These are phyloP conservation scores for Leptosphaerulina australis DNA, from an alignment of 2,329 filamentous ascomycete species.

Conservation along the genomic window DNA sequence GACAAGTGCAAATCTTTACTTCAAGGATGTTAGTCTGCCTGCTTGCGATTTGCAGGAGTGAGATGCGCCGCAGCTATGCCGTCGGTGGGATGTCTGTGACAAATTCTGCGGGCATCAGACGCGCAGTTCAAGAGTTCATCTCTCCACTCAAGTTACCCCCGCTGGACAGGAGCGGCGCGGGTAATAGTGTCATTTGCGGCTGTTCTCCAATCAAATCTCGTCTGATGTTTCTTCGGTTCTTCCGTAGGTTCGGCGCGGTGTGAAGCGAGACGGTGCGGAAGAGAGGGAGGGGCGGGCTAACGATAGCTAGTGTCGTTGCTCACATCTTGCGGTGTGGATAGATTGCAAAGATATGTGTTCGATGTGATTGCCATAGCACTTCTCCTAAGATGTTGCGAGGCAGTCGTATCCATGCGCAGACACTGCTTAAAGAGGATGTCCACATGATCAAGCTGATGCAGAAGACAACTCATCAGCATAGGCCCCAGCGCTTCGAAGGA, in stretches of 20 bases:
- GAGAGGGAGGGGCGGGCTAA: constrained; percentile 10
- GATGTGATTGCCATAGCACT: constrained; percentile 6
- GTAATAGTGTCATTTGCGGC: constrained; percentile 22
- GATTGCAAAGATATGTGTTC: constrained; percentile 15
- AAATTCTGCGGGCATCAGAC: background rate
- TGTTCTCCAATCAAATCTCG: constrained; percentile 22
- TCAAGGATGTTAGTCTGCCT: constrained; percentile 5
- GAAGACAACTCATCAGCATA: constrained; percentile 9
- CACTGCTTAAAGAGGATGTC: constrained; percentile 4
- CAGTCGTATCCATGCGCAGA: constrained; percentile 9
- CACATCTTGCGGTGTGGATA: constrained; percentile 19
- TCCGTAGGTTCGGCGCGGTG: constrained; percentile 16
- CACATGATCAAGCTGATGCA: constrained; percentile 5
- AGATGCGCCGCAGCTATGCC: background rate
- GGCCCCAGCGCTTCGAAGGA: constrained; percentile 1
- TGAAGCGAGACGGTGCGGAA: constrained; percentile 21
- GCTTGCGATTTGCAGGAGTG: background rate
- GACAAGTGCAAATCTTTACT: constrained; percentile 4
- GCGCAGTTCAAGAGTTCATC: background rate
- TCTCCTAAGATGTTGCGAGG: constrained; percentile 9
- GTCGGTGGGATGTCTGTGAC: background rate
- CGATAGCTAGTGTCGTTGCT: constrained; percentile 15
- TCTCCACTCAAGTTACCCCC: constrained; percentile 1
- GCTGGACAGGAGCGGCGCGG: constrained; percentile 14
- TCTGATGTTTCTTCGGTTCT: constrained; percentile 14